Percentiles rank a stretch among this genome's conserved stretches.
phyloP scores from a whole-genome alignment of 2,329 filamentous ascomycete genomes.

The Epicoccum sorghinum region DNA sequence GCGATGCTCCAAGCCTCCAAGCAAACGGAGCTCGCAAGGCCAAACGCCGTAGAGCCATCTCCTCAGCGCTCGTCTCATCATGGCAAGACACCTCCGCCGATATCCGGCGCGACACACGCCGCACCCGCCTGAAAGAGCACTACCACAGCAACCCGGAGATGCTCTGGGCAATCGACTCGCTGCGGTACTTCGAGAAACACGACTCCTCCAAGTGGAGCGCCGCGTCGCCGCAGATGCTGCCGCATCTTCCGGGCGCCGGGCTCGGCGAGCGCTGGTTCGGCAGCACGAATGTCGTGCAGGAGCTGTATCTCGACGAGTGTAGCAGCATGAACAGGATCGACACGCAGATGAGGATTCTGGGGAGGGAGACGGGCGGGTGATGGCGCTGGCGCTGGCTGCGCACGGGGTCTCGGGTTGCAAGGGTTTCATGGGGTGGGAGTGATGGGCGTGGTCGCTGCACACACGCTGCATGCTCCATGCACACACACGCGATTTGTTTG shows the following conservation, averaged over 20 bases:
- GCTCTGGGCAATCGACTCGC: slow-evolving; percentile 38
- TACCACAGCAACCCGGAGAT: slow-evolving; percentile 35
- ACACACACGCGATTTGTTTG: no score
- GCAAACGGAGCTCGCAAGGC: slow-evolving; percentile 5
- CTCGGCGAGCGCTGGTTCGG: slow-evolving; percentile 41
- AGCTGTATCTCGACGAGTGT: slow-evolving; percentile 42
- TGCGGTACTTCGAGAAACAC: slow-evolving; percentile 32
- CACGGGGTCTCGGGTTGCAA: no score
- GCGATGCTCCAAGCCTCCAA: background rate
- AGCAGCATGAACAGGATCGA: slow-evolving; percentile 40
- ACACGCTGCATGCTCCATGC: no score
- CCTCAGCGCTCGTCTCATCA: slow-evolving; percentile 3
- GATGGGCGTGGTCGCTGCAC: no score
- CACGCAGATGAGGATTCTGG: slow-evolving; percentile 1
- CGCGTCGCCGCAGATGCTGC: slow-evolving; percentile 20
- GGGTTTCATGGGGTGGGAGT: no score
- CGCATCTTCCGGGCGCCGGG: slow-evolving; percentile 36
- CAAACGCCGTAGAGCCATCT: slow-evolving; percentile 22
- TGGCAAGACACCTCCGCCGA: slow-evolving; percentile 21
- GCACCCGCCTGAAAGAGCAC: slow-evolving; percentile 29
- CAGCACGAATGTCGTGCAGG: slow-evolving; percentile 36
- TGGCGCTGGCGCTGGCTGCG: background rate
- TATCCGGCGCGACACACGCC: slow-evolving; percentile 30
- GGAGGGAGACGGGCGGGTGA: background rate
- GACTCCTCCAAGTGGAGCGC: slow-evolving; percentile 18